These are phyloP conservation scores for Cladosporium oxysporum DNA, from an alignment of 2,329 filamentous ascomycete genomes.

Conservation along the genomic window DNA sequence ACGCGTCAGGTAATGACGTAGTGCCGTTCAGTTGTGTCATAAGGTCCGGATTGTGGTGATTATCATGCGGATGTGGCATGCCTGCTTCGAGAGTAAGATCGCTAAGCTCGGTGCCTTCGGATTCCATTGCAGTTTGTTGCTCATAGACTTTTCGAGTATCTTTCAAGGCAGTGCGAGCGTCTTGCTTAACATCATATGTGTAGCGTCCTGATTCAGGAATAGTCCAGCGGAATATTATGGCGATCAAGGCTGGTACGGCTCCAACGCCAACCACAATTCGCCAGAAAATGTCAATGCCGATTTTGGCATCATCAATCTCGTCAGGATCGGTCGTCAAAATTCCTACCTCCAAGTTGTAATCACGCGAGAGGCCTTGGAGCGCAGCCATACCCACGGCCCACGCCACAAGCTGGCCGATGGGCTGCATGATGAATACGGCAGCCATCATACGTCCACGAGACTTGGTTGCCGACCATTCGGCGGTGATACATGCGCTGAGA, in stretches of 20 bases:
- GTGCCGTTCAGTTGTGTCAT: conserved; percentile 8
- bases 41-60: neutral
- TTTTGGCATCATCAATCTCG: conserved; percentile 28
- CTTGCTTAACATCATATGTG: conserved; percentile 41
- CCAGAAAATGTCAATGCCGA: conserved; percentile 43
- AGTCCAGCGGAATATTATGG: conserved; percentile 42
- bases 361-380: conserved; percentile 27
- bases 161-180: conserved; percentile 31
- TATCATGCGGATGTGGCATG: neutral
- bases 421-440: conserved; percentile 46
- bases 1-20: neutral
- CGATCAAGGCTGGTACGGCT: conserved; percentile 41
- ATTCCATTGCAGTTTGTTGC: conserved; percentile 10
- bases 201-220: conserved; percentile 46
- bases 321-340: conserved; percentile 1
- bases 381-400: conserved; percentile 26
- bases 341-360: conserved; percentile 17
- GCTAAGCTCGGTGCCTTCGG: conserved; percentile 8
- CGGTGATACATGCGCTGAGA: conserved; percentile 42
- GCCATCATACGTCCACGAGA: conserved; percentile 44
- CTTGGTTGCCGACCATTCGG: conserved; percentile 42
- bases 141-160: conserved; percentile 26
- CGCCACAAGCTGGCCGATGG: conserved; percentile 42
- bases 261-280: conserved; percentile 44
- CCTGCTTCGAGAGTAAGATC: conserved; percentile 1